Evolutionary conservation across 2,329 filamentous ascomycete species (phyloP).

Genomic region (Botryotinia calthae): DNA sequence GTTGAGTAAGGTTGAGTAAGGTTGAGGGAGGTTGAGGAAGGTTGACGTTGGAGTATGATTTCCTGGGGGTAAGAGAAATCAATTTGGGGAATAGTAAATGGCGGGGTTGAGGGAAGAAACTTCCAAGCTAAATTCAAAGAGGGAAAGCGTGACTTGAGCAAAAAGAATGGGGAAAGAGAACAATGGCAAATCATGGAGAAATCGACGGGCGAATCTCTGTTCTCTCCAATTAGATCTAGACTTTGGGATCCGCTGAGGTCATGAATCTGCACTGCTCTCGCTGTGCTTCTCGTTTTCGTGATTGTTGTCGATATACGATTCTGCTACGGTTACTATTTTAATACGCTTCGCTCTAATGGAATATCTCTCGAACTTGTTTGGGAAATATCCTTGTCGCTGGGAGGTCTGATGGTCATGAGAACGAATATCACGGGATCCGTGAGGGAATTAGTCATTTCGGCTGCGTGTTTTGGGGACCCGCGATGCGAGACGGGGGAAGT

Average conservation of each 20-base stretch:
- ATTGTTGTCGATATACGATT: background rate
- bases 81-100: conserved; percentile 12
- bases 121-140: background rate
- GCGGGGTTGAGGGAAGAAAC: background rate
- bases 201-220: background rate
- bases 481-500: background rate
- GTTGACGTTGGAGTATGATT: conserved; percentile 10
- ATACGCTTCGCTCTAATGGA: background rate
- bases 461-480: background rate
- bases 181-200: background rate
- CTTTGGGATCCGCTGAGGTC: background rate
- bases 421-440: conserved; percentile 11
- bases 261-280: background rate
- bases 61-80: conserved; percentile 19
- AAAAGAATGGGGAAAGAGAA: background rate
- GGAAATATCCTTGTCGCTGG: background rate
- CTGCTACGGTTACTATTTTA: background rate
- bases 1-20: no score
- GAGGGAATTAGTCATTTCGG: background rate
- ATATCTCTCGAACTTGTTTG: background rate
- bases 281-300: background rate
- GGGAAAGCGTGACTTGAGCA: background rate
- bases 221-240: background rate
- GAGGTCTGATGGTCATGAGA: conserved; percentile 6
- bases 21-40: no score